Percentiles rank a stretch among this genome's conserved stretches.
Conservation (phyloP, 306 rosid species). For the Lathyrus aphaca region DNA sequence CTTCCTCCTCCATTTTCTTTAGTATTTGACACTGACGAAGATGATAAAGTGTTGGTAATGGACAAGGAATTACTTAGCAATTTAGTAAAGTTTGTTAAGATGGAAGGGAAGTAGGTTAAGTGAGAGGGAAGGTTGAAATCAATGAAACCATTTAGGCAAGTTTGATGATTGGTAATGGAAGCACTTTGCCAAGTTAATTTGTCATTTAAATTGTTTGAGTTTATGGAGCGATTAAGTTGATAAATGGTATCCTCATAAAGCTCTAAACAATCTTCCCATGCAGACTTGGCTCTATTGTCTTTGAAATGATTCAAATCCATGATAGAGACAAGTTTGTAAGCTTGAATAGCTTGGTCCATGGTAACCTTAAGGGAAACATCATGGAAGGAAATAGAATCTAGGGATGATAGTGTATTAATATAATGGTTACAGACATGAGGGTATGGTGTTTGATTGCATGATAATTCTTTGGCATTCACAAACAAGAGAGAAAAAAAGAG, state of each 20-base stretch:
- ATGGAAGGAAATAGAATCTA: constrained; percentile 43
- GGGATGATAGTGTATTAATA: constrained; percentile 48
- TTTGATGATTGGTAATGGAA: constrained; percentile 73
- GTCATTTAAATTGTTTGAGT: constrained; percentile 47
- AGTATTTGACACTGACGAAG: background rate
- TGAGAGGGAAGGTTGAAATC: constrained; percentile 52
- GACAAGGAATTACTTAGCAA: constrained; percentile 75
- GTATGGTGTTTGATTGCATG: constrained; percentile 81
- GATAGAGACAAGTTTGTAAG: constrained; percentile 55
- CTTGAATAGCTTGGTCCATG: constrained; percentile 66
- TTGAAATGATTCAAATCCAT: constrained; percentile 50
- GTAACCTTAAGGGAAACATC: constrained; percentile 53
- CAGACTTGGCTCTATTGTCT: constrained; percentile 47
- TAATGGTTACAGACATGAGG: constrained; percentile 66
- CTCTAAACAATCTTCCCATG: constrained; percentile 76
- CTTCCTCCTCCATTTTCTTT: constrained; percentile 46
- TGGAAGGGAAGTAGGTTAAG: constrained; percentile 47
- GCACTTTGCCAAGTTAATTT: constrained; percentile 73
- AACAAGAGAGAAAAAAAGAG: constrained; percentile 33
- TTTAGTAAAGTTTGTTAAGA: constrained; percentile 65
- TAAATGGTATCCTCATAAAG: constrained; percentile 68
- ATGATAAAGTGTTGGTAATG: constrained; percentile 44
- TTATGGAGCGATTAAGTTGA: constrained; percentile 57
- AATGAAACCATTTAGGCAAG: constrained; percentile 71
- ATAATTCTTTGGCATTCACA: constrained; percentile 46